Evolutionary conservation across 73 alveolate genomes (phyloP).

Genomic region (Breviolum minutum): DNA sequence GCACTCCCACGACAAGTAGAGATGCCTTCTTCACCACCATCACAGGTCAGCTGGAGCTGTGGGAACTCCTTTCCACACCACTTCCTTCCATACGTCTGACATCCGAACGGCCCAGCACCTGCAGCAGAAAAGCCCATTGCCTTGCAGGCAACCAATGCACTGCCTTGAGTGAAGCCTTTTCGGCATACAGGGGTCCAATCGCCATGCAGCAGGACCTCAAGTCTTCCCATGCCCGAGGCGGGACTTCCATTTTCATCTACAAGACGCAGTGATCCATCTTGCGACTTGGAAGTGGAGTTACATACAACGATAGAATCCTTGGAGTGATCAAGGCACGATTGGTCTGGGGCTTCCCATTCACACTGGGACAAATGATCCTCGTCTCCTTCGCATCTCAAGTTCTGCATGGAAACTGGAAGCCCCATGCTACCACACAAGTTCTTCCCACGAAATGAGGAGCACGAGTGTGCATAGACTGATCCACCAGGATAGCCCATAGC

Average conservation of each 20-base stretch:
- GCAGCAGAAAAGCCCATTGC: slow-evolving; percentile 55
- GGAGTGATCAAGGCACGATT: slow-evolving; percentile 25
- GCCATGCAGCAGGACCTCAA: slow-evolving; percentile 6
- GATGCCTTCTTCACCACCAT: slow-evolving; percentile 5
- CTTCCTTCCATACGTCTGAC: neutral
- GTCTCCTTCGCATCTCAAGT: slow-evolving; percentile 9
- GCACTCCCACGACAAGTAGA: neutral
- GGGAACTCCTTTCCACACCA: slow-evolving; percentile 13
- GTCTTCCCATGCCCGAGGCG: slow-evolving; percentile 15
- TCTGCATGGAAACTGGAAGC: slow-evolving; percentile 27
- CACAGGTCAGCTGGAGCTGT: slow-evolving; percentile 38
- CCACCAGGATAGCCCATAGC: slow-evolving; percentile 45
- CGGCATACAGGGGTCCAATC: slow-evolving; percentile 30
- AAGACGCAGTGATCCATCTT: slow-evolving; percentile 23
- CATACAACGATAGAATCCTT: slow-evolving; percentile 9
- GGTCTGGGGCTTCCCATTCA: neutral
- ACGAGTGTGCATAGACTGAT: neutral
- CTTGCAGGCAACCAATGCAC: slow-evolving; percentile 56
- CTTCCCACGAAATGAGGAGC: neutral
- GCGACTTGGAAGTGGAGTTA: neutral
- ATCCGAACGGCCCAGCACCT: neutral
- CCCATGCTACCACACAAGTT: slow-evolving; percentile 64
- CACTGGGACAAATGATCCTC: slow-evolving; percentile 16
- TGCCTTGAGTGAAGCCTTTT: slow-evolving; percentile 27
- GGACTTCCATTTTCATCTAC: slow-evolving; percentile 37